Evolutionary conservation across 2,329 filamentous ascomycete genomes (phyloP), one percentile per base, ranked within the genome.

Genomic region (Colletotrichum lindemuthianum): DNA sequence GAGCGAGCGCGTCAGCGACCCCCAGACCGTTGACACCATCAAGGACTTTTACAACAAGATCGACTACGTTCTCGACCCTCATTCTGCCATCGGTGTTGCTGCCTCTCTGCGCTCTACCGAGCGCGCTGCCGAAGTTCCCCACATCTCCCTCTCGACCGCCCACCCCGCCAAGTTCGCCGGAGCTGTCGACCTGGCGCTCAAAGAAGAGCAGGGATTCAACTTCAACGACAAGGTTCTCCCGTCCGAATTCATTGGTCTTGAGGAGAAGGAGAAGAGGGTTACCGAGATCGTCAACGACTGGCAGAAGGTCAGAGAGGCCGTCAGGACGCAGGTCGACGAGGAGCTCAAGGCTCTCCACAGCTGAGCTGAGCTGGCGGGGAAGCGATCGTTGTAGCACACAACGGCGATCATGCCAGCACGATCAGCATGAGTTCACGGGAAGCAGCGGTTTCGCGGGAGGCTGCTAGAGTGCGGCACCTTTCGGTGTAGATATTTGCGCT

Each of bases 131-230:
- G 80, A 81, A 13, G 79, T 89, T 56, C 82, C 78, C n/a, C 91
- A 97, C 76, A 91, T 99, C 72, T 89, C 93, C 1, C 87, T 99
- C 3, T 92, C 94, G 2, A 99, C 96, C 2, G 96, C 96, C 2
- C 96, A 99, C 77, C 95, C 96, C 0, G 96, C 95, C 67, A 99
- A 99, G 78, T 99, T 99, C 73, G 89, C 91, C 0, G 87, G 88
- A 37, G 94, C 94, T 0, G 95, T 99, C 2, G 90, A 94, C 70
- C 76, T 91, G 51, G 93, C 95, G 0, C 82, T 98, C 65, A 85
- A 88, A 68, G 86, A 86, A 8, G 84, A 92, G 73, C 76, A 84
- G n/a, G 88, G 85, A 1, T 97, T 96, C 71, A 84, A 88, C 70
- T 97, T 97, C 74, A 82, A 87, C 44, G 77, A 84, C 67, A 86